Percentiles rank a stretch among this genome's conserved stretches.
These are phyloP conservation scores for Fusarium succisae DNA, from an alignment of 2,329 filamentous ascomycete species.

Conservation along the genomic window DNA sequence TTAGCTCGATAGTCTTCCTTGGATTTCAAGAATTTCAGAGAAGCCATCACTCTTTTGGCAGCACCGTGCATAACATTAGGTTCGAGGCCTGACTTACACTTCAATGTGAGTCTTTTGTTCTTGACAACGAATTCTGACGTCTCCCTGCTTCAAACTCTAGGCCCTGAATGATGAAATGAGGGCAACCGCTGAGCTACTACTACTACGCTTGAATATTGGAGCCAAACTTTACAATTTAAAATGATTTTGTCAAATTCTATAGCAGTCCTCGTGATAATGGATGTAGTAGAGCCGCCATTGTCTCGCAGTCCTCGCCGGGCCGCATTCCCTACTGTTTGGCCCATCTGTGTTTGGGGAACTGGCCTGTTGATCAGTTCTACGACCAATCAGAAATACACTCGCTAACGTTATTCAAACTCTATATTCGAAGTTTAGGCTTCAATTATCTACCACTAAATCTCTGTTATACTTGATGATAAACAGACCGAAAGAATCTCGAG, in stretches of 20 bases:
- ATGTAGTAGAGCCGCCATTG: neutral
- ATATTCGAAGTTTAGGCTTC: neutral
- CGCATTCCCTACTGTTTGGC: neutral
- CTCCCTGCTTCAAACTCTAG: neutral
- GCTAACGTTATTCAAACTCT: neutral
- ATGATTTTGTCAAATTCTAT: neutral
- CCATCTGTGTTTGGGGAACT: slow-evolving; percentile 2
- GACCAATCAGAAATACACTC: slow-evolving; percentile 1
- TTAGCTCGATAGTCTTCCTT: neutral
- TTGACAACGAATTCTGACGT: neutral
- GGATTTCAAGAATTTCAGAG: neutral
- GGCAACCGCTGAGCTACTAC: neutral
- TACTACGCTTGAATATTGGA: neutral
- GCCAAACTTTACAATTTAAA: accelerated
- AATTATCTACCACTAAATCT: neutral
- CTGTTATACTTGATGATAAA: slow-evolving; percentile 34
- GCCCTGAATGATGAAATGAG: neutral
- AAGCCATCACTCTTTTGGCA: neutral
- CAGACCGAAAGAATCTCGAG: slow-evolving; percentile 39
- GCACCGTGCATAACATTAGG: neutral
- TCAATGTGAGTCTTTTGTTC: neutral
- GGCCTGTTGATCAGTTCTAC: slow-evolving; percentile 2
- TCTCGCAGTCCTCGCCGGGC: neutral
- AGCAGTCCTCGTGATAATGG: neutral
- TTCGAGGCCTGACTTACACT: neutral